Evolutionary conservation across 148 eudicot species (phyloP).

Genomic region (Agrostemma githago): DNA sequence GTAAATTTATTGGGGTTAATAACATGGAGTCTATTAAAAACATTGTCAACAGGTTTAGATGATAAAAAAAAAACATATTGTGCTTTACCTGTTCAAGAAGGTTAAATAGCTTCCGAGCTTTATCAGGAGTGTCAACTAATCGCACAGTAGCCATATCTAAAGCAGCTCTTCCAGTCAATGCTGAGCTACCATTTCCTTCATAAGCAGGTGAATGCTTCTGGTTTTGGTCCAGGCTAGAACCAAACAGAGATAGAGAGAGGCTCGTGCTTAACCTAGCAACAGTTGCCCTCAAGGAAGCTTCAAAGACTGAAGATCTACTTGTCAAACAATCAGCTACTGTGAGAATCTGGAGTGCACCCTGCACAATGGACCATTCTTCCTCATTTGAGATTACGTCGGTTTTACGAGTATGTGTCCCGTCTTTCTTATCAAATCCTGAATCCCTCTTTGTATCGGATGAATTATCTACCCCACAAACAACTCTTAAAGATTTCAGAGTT

Average conservation of each 20-base stretch:
- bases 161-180: constrained; percentile 56
- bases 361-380: constrained; percentile 98
- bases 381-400: constrained; percentile 73
- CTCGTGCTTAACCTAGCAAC: constrained; percentile 90
- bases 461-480: constrained; percentile 75
- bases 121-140: constrained; percentile 73
- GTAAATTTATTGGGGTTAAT: neutral
- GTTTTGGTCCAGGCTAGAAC: constrained; percentile 59
- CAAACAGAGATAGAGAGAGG: constrained; percentile 57
- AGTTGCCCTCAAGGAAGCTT: constrained; percentile 90
- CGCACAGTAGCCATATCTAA: constrained; percentile 82
- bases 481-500: constrained; percentile 67
- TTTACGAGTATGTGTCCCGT: constrained; percentile 64
- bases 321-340: constrained; percentile 90
- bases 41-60: neutral
- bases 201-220: constrained; percentile 34
- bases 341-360: constrained; percentile 91
- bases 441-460: constrained; percentile 57
- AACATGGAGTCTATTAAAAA: neutral
- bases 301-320: constrained; percentile 90
- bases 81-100: constrained; percentile 78
- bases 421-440: constrained; percentile 59
- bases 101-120: constrained; percentile 76
- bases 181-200: constrained; percentile 52
- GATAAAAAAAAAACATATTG: neutral